Evolutionary conservation across 2,329 filamentous ascomycete genomes (phyloP), one percentile per base, ranked within the genome.

Genomic region (Talaromyces sp.): DNA sequence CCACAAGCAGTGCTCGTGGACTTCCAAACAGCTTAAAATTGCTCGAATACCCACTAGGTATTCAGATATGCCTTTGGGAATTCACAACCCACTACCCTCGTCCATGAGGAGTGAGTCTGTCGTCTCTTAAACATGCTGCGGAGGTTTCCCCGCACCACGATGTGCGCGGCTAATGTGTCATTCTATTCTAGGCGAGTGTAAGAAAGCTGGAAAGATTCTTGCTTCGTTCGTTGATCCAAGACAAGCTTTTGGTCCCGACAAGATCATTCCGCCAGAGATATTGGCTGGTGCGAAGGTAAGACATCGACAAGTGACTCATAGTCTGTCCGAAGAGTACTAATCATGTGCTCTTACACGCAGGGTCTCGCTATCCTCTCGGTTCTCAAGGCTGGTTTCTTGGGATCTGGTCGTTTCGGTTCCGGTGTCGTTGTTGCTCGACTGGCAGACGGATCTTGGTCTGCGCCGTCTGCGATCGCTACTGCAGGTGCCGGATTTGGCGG

Each of bases 151-250:
- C 75, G 75, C 73, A 75, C 76, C 69, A 73, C 64, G 54, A 68
- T 68, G 69, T 35, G 69, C 66, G 61, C 65, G 50, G 71, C 73
- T 76, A 74, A 79, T 77, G 64, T 65, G 35, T 43, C 19, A 43
- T 39, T 59, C 25, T 66, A 19, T 70, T 58, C 71, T 79, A 97
- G 94, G 92, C 83, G 95, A 99, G 83, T 98, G 95, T 82, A 95
- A 90, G 79, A 99, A 99, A 81, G 95, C 93, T 76, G 91, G 91
- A 75, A 97, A 96, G 84, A 98, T 98, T 74, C 86, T 99, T 71
- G 87, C 91, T 54, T 96, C 93, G 13, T 99, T 99, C 77, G 87
- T 98, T 76, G 95, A 98, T 76, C 95, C 95, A 22, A 87, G 89
- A 75, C 94, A 98, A 82, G 83, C 94, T 22, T 97, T 98, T 78